Conservation (phyloP, 179 eudicot species). For the Beta lomatogona region DNA sequence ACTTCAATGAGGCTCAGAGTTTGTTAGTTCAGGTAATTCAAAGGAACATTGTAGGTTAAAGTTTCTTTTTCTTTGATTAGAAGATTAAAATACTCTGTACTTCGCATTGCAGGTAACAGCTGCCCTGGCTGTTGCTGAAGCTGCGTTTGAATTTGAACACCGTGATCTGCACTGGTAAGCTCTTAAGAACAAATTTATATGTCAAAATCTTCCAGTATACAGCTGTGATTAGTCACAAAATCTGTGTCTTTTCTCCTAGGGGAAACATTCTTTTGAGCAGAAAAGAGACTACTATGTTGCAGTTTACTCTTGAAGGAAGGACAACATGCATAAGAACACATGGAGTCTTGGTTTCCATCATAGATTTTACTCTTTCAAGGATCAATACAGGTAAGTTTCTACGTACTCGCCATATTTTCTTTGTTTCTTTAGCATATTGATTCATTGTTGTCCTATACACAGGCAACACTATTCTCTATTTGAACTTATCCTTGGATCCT, state of each 20-base stretch:
- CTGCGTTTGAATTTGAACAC: slow-evolving; percentile 93
- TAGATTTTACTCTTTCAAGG: slow-evolving; percentile 96
- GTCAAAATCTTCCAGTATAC: background rate
- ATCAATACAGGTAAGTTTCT: slow-evolving; percentile 69
- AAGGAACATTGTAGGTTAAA: background rate
- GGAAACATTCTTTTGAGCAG: slow-evolving; percentile 88
- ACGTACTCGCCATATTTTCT: background rate
- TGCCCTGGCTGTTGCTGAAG: slow-evolving; percentile 95
- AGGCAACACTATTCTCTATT: slow-evolving; percentile 86
- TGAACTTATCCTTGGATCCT: slow-evolving; percentile 84
- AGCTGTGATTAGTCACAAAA: background rate
- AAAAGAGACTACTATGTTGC: slow-evolving; percentile 51
- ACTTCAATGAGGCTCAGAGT: slow-evolving; percentile 83
- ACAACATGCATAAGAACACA: slow-evolving; percentile 49
- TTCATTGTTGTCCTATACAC: slow-evolving; percentile 24
- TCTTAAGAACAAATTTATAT: slow-evolving; percentile 11
- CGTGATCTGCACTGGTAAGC: slow-evolving; percentile 93
- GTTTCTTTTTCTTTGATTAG: background rate
- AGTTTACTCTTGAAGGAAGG: slow-evolving; percentile 74
- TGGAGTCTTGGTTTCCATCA: slow-evolving; percentile 74
- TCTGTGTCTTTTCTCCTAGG: slow-evolving; percentile 44
- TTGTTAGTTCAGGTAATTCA: slow-evolving; percentile 72
- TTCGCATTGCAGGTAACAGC: slow-evolving; percentile 63
- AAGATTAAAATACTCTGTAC: slow-evolving; percentile 16
- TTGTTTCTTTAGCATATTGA: slow-evolving; percentile 13